Evolutionary conservation across 202 grass and related monocot species (phyloP).

Genomic region (Eragrostis tef): DNA sequence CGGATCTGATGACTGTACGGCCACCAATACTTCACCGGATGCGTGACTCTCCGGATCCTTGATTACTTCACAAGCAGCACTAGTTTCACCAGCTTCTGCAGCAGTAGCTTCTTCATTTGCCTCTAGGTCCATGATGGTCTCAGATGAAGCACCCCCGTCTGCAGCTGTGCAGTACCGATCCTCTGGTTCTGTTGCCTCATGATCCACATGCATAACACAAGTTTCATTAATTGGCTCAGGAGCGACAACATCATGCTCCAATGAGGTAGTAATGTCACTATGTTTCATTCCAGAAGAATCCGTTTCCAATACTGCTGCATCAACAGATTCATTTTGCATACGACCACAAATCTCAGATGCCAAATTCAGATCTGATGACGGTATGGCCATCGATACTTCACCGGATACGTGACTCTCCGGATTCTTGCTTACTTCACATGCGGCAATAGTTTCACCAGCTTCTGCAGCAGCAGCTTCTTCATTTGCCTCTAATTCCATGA

Average conservation of each 20-base stretch:
- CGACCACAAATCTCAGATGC: constrained; percentile 24
- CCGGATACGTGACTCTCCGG: neutral
- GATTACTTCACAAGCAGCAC: neutral
- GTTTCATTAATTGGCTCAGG: constrained; percentile 27
- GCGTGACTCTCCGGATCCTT: neutral
- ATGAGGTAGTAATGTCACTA: constrained; percentile 1
- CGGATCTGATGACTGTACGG: constrained; percentile 16
- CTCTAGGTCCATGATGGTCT: constrained; percentile 4
- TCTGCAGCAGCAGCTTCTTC: constrained; percentile 28
- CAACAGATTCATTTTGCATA: too few species aligned
- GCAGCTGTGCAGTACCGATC: constrained; percentile 6
- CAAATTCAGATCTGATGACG: constrained; percentile 27
- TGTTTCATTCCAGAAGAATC: neutral
- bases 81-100: constrained; percentile 15
- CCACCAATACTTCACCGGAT: neutral
- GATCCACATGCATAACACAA: constrained; percentile 36
- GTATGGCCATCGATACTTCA: neutral
- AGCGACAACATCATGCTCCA: constrained; percentile 16
- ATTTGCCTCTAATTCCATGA: constrained; percentile 15
- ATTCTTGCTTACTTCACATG: neutral
- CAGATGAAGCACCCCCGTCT: neutral
- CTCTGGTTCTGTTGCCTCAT: neutral
- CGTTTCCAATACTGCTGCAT: too few species aligned
- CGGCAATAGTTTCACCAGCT: constrained; percentile 4
- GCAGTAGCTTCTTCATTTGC: constrained; percentile 34